Percentiles rank a stretch among this genome's conserved stretches.
These are phyloP conservation scores for Malassezia nana DNA, from an alignment of 1,284 basidiomycete species.

Conservation along the genomic window DNA sequence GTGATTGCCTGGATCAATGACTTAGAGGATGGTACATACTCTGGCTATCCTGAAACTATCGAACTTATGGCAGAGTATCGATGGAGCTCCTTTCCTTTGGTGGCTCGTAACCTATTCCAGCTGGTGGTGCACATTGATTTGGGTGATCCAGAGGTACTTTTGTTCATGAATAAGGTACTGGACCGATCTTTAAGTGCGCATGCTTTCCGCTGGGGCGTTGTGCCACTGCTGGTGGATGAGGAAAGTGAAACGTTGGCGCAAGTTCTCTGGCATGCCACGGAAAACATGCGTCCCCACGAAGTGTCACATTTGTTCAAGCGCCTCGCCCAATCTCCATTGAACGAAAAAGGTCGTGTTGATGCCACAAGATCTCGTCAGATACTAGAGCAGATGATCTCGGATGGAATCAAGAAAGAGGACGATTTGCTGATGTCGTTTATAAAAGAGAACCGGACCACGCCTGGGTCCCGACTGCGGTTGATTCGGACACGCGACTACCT, in stretches of 20 bases:
- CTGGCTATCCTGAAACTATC: conserved; percentile 20
- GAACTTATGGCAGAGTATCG: conserved; percentile 1
- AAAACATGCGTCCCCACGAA: neutral
- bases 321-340: neutral
- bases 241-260: conserved; percentile 2
- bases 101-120: conserved; percentile 41
- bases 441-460: neutral
- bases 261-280: conserved; percentile 7
- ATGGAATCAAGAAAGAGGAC: too few species aligned
- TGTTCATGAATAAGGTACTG: conserved; percentile 3
- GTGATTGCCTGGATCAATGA: conserved; percentile 76
- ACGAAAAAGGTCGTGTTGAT: neutral
- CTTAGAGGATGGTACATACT: conserved; percentile 69
- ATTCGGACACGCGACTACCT: conserved; percentile 20
- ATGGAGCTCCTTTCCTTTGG: conserved; percentile 31
- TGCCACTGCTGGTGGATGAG: conserved; percentile 2
- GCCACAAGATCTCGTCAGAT: neutral
- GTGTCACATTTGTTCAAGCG: neutral
- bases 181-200: neutral
- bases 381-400: neutral
- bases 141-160: conserved; percentile 11
- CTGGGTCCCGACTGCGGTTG: conserved; percentile 8
- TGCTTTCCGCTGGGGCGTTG: conserved; percentile 8
- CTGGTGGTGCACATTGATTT: conserved; percentile 38
- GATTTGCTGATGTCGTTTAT: conserved; percentile 12